A percentile compares a stretch with the other conserved stretches of the same genome.
These are phyloP conservation scores for Lepidopterella palustris DNA, from an alignment of 495 filamentous ascomycete genomes.

Conservation along the genomic window DNA sequence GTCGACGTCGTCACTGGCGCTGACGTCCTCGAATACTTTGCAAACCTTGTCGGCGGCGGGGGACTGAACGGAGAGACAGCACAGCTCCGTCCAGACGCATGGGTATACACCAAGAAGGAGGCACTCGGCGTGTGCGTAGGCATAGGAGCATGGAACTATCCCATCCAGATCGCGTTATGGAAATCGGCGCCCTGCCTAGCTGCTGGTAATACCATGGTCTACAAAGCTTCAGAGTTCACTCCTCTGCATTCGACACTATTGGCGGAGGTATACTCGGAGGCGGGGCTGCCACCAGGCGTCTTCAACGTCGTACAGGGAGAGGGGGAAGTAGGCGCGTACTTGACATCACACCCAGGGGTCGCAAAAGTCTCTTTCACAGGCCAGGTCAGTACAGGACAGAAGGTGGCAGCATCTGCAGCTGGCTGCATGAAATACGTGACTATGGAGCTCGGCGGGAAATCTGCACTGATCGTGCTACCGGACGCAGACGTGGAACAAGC, in stretches of 20 bases:
- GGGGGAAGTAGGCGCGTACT: slow-evolving; percentile 61
- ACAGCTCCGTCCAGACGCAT: slow-evolving; percentile 31
- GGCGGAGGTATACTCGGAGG: slow-evolving; percentile 63
- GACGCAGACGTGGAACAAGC: slow-evolving; percentile 68
- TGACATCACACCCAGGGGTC: slow-evolving; percentile 60
- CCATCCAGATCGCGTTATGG: slow-evolving; percentile 82
- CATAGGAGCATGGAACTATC: slow-evolving; percentile 54
- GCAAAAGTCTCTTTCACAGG: slow-evolving; percentile 80
- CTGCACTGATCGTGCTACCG: slow-evolving; percentile 61
- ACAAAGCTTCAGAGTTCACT: slow-evolving; percentile 78
- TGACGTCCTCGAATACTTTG: slow-evolving; percentile 30
- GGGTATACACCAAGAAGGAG: slow-evolving; percentile 31
- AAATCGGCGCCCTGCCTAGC: slow-evolving; percentile 77
- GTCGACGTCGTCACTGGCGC: slow-evolving; percentile 56
- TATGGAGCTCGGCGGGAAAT: slow-evolving; percentile 81
- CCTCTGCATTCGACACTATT: slow-evolving; percentile 64
- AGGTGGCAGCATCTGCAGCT: slow-evolving; percentile 62
- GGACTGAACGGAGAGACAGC: slow-evolving; percentile 32
- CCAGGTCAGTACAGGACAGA: slow-evolving; percentile 70
- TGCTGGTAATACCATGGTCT: slow-evolving; percentile 81
- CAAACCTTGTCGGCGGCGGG: slow-evolving; percentile 22
- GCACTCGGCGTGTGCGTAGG: slow-evolving; percentile 36
- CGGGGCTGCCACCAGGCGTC: slow-evolving; percentile 69
- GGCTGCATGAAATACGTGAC: slow-evolving; percentile 80
- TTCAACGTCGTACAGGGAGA: slow-evolving; percentile 76